phyloP scores from a whole-genome alignment of 176 grass and related monocot species.

The Oryza meyeriana region DNA sequence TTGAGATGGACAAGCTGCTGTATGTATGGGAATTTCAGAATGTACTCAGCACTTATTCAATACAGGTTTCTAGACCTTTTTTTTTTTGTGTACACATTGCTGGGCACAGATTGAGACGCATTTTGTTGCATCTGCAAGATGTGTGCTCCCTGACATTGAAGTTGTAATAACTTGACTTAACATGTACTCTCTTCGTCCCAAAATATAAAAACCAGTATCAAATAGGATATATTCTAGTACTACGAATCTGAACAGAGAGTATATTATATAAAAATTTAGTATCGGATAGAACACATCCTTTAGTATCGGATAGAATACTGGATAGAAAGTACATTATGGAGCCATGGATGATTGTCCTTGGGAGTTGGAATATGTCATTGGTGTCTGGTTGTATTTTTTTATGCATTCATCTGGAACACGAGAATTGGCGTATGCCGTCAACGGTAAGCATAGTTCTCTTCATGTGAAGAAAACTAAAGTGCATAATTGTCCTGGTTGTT shows the following conservation, averaged over 20 bases:
- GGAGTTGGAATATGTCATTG: neutral
- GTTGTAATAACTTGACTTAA: neutral
- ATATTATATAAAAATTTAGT: too few relatives aligned
- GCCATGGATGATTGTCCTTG: neutral
- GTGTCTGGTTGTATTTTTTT: neutral
- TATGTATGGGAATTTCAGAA: neutral
- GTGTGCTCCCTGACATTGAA: neutral
- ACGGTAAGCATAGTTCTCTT: constrained; percentile 1
- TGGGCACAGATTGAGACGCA: neutral
- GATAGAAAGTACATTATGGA: neutral
- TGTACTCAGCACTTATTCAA: neutral
- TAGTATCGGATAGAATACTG: too few relatives aligned
- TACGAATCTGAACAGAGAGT: too few relatives aligned
- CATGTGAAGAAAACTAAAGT: neutral
- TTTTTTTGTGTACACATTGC: neutral
- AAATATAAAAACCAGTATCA: too few relatives aligned
- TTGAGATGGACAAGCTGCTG: neutral
- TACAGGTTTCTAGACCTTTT: neutral
- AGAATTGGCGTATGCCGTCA: neutral
- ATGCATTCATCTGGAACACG: neutral
- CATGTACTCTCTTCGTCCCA: neutral
- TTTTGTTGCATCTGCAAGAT: neutral
- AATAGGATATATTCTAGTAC: too few relatives aligned
- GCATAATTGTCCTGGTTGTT: neutral
- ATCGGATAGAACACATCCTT: too few relatives aligned